phyloP scores from a whole-genome alignment of 2,329 filamentous ascomycete species.

The Nannizziopsis arthrosporioides region DNA sequence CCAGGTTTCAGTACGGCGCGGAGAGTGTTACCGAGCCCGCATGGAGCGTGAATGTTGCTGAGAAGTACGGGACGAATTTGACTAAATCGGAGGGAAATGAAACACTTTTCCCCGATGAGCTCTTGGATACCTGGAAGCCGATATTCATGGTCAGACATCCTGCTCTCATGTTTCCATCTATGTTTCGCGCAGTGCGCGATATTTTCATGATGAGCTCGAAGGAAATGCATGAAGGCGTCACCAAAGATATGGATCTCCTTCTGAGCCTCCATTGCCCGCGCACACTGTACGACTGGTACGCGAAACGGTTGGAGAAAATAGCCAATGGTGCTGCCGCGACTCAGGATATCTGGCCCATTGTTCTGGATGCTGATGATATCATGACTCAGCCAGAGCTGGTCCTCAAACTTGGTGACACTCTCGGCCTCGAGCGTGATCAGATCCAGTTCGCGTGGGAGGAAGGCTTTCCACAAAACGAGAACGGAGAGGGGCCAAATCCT shows the following conservation, averaged over 20 bases:
- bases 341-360: slow-evolving; percentile 18
- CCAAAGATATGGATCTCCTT: slow-evolving; percentile 11
- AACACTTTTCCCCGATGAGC: slow-evolving; percentile 28
- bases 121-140: slow-evolving; percentile 25
- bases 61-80: slow-evolving; percentile 9
- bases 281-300: slow-evolving; percentile 28
- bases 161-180: slow-evolving; percentile 30
- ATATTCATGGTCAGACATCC: slow-evolving; percentile 33
- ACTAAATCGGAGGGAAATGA: slow-evolving; percentile 23
- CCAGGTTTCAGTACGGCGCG: slow-evolving; percentile 3
- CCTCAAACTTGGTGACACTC: slow-evolving; percentile 19
- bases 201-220: slow-evolving; percentile 13
- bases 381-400: slow-evolving; percentile 27
- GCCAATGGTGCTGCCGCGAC: not conserved
- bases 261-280: slow-evolving; percentile 26
- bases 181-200: slow-evolving; percentile 24
- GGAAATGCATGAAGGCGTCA: slow-evolving; percentile 12
- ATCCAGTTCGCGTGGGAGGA: slow-evolving; percentile 25
- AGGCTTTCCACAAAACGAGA: not conserved
- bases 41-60: slow-evolving; percentile 8
- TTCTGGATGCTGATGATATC: slow-evolving; percentile 32
- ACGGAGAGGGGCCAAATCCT: not conserved
- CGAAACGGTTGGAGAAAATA: slow-evolving; percentile 16
- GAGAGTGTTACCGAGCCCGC: slow-evolving; percentile 1
- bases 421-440: slow-evolving; percentile 25